Evolutionary conservation across 164 flowering plant genomes (phyloP), one percentile per base, ranked within the genome.

Genomic region (Platanus orientalis): DNA sequence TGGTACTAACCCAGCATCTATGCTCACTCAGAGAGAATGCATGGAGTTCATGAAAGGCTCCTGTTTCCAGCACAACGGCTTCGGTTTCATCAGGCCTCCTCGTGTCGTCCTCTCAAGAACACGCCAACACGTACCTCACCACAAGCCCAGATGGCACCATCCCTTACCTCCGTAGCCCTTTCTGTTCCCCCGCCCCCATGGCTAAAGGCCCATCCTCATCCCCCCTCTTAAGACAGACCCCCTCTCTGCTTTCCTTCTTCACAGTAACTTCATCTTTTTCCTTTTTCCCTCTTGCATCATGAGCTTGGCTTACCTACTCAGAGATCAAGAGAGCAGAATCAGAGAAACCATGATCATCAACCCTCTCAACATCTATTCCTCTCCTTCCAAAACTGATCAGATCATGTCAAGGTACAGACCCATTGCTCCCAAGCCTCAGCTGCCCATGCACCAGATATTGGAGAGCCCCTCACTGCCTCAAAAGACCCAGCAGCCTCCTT

Each of bases 341-440:
- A 45, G 16, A 19, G 49, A 45, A 45, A 58, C 47, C 66, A 76
- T 68, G 73, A 84, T 84, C 85, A 77, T 85, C 58, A 80, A 80
- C 56, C 64, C 89, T 1, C 56, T 82, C 27, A 78, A 71, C 57
- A 73, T 83, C 50, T 73, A 74, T 77, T 26, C 77, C 25, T 30
- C 77, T 28, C 57, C 85, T 0, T 75, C 87, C 0, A 87, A 82
- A 68, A 83, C 89, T 0, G 98, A 94, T 20, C 84, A 94, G 79
- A 94, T 94, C 66, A 69, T 94, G 90, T 85, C 98, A 2, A 73
- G 91, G 73, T 94, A 91, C 78, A 65, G 96, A 58, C 98, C 97
- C 60, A 94, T 94, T 32, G 98, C 97, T 2, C 98, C 98, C 0
- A 94, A 81, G 69, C 98, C 98, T 10, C 83, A 76, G 64, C 28